A percentile compares a stretch with the other conserved stretches of the same genome.
These are phyloP conservation scores for Jatropha podagrica DNA, from an alignment of 441 rosid species.

Conservation along the genomic window DNA sequence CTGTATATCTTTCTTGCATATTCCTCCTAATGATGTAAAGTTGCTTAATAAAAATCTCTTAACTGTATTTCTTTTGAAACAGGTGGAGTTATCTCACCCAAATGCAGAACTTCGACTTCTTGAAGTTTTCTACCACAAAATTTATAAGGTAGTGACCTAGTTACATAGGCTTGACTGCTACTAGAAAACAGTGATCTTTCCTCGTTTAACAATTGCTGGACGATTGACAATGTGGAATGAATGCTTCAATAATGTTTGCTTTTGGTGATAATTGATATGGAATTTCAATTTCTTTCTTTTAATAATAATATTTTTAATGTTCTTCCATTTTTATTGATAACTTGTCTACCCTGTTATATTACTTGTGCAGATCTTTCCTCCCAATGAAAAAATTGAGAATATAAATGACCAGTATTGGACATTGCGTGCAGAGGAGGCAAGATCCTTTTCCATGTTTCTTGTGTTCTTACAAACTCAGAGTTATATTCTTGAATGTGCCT, in stretches of 20 bases:
- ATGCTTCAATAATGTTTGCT: constrained; percentile 8
- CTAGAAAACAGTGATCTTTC: not conserved
- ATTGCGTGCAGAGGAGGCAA: constrained; percentile 95
- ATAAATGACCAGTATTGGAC: constrained; percentile 99
- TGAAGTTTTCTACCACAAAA: constrained; percentile 92
- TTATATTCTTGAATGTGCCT: not conserved
- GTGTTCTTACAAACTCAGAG: not conserved
- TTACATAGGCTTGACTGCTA: constrained; percentile 2
- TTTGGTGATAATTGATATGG: not conserved
- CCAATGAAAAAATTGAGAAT: constrained; percentile 82
- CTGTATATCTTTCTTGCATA: not conserved
- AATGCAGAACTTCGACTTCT: constrained; percentile 91
- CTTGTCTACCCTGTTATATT: not conserved
- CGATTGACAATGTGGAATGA: not conserved
- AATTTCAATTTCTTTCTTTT: not conserved
- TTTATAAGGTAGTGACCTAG: constrained; percentile 67
- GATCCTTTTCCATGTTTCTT: constrained; percentile 19
- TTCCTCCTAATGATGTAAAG: not conserved
- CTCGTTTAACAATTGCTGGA: not conserved
- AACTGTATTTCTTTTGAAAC: constrained; percentile 19
- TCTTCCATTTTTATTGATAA: not conserved
- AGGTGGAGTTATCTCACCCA: constrained; percentile 91
- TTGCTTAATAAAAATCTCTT: not conserved
- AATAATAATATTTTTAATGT: not conserved
- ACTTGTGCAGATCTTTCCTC: constrained; percentile 76